These are phyloP conservation scores for Aureobasidium vineae DNA, from an alignment of 2,329 filamentous ascomycete species.

Conservation along the genomic window DNA sequence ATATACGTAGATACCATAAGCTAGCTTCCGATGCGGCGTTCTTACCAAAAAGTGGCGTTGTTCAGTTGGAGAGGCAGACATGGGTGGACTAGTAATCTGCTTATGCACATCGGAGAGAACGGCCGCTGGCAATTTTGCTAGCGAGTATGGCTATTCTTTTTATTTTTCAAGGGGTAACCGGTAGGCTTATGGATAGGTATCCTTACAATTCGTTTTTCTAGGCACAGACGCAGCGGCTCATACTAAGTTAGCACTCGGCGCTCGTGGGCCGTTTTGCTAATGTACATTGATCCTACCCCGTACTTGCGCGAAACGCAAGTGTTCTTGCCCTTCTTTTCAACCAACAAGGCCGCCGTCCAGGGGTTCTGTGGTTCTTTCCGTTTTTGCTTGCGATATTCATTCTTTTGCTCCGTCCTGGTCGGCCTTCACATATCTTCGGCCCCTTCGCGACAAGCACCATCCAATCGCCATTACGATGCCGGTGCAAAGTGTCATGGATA, in stretches of 20 bases:
- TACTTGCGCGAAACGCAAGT: constrained; percentile 18
- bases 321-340: background rate
- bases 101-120: background rate
- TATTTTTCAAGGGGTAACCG: background rate
- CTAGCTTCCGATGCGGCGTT: background rate
- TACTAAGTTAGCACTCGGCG: background rate
- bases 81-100: constrained; percentile 14
- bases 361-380: background rate
- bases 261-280: constrained; percentile 11
- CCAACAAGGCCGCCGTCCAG: background rate
- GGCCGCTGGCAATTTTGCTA: constrained; percentile 9
- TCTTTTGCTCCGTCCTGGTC: background rate
- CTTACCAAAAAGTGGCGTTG: constrained; percentile 3
- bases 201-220: constrained; percentile 6
- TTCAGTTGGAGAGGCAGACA: background rate
- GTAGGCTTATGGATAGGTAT: background rate
- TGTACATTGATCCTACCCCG: background rate
- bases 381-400: background rate
- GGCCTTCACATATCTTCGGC: background rate
- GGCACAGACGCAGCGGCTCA: constrained; percentile 17
- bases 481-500: constrained; percentile 11
- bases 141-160: background rate
- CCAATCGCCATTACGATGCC: background rate
- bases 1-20: no score
- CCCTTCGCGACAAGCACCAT: background rate